Conservation (phyloP, 768 basidiomycete species). For the Tylopilus vinaceipallidus region DNA sequence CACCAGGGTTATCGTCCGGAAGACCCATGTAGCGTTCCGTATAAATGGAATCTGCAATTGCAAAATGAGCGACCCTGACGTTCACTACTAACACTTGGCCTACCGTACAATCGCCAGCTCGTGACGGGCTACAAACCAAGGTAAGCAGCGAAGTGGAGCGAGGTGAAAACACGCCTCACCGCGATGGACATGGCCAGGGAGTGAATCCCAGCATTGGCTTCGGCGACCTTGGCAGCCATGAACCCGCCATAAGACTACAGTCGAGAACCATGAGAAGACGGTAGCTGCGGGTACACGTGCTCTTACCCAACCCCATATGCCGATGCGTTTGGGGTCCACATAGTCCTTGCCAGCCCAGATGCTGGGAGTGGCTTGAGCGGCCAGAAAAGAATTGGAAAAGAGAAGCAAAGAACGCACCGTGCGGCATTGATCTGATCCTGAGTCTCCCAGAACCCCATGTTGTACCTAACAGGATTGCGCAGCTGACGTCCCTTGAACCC, state of each 20-base stretch:
- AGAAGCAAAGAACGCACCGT: slow-evolving; percentile 43
- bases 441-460: slow-evolving; percentile 88
- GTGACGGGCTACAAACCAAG: slow-evolving; percentile 65
- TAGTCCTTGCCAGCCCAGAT: slow-evolving; percentile 85
- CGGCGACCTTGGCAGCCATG: slow-evolving; percentile 90
- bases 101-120: slow-evolving; percentile 81
- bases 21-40: slow-evolving; percentile 97
- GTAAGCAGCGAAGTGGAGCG: slow-evolving; percentile 6
- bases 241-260: slow-evolving; percentile 91
- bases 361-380: slow-evolving; percentile 34
- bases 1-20: slow-evolving; percentile 71
- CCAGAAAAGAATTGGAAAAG: neutral
- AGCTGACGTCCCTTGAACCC: slow-evolving; percentile 84
- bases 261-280: neutral
- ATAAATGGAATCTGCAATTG: slow-evolving; percentile 78
- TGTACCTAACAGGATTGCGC: slow-evolving; percentile 83
- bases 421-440: slow-evolving; percentile 89
- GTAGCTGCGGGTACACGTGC: neutral
- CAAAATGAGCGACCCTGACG: neutral
- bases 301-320: slow-evolving; percentile 97
- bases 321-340: slow-evolving; percentile 84
- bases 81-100: slow-evolving; percentile 16
- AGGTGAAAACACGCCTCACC: slow-evolving; percentile 41
- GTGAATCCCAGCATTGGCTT: slow-evolving; percentile 87
- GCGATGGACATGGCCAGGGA: slow-evolving; percentile 89